Base-by-base conservation (phyloP, 2,329 filamentous ascomycete species). In the Elsinoe batatas region DNA sequence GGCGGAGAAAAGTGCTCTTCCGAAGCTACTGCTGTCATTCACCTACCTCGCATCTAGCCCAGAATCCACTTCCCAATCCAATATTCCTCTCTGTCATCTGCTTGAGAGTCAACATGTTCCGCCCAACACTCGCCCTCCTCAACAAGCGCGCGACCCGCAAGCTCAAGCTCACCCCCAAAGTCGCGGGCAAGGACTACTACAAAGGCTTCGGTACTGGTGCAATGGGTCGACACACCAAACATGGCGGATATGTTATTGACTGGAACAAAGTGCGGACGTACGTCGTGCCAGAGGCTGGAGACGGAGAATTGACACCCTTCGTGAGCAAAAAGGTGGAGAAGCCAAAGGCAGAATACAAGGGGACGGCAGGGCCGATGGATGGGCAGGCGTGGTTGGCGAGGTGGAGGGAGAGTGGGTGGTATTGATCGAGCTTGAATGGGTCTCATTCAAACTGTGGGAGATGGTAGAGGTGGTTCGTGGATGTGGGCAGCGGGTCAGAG, bases 121-220 rank as follows among this genome's bases (percentile, higher is more conserved):
- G 47, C 3, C 47, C 47, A 32, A 51, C 47, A 1, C 32, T 38
- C 33, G 17, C 47, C 33, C 47, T 51, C 47, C 47, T 51, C 32
- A 51, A 51, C 47, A 51, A 51, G 64, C 76, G 82, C 68, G 79
- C 81, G 57, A 80, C 89, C 65, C 81, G 84, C 71, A 89, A 91
- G 67, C 76, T 91, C 58, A 79, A 80, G 54, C 81, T 98, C 66
- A 96, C 88, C 11, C 95, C 91, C 63, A 98, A 98, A 74, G 85
- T 93, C 72, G 85, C 91, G 69, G 87, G 86, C 70, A 88, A 89
- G 68, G 91, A 91, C 63, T 98, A 85, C 81, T 98, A 98, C 82
- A 97, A 97, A 79, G 93, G 93, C 68, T 96, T 87, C 65, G 80
- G 91, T 46, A 85, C 89, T 0, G 93, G 93, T 1, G 83, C 87